Base-by-base conservation (phyloP, 371 early-diverging fungal species). In the Gilbertella persicaria region DNA sequence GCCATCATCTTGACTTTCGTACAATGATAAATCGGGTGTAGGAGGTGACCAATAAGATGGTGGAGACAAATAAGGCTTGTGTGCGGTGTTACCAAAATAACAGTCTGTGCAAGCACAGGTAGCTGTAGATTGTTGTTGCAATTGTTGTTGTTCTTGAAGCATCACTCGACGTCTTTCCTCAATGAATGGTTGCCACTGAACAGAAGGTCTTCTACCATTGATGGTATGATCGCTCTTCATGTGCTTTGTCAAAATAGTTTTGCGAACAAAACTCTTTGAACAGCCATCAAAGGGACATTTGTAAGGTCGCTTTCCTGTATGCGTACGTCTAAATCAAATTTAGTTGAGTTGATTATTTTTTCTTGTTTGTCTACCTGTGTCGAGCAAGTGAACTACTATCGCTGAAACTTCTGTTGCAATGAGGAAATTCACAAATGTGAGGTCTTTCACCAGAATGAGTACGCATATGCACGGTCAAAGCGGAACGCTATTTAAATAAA, bases 391-490 rank as follows among this genome's bases (percentile, higher is more conserved):
- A 81, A 41, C 81, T 79, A 56, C 83, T 83, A 48, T 85, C 85
- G 44, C 82, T 80, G 63, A 85, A 85, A 12, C 76, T 65, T 41
- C 78, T 78, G 24, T 74, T 69, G 59, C 85, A 85, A n/a, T 71
- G 74, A 16, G 78, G 78, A 21, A 78, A 71, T 58, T 85, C 82
- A 51, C 90, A 90, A 38, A 73, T 59, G 66, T 90, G 90, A 17
- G 90, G 90, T 41, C 85, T 69, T 64, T 89, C 91, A 19, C 90
- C 90, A 2, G 90, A 81, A 67, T 90, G 90, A 2, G 90, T 90
- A 47, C 90, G 81, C 50, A 76, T 66, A 63, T 89, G 92, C 28
- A 90, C 89, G 1, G 85, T 88, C 53, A 91, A 74, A 26, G 91
- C 91, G 9, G 91, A 91, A 17, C 87, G 79, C 79, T 73, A 59